A percentile compares a stretch with the other conserved stretches of the same genome.
Conservation (phyloP, 2,329 filamentous ascomycete species). For the Proliferodiscus dingleyae region DNA sequence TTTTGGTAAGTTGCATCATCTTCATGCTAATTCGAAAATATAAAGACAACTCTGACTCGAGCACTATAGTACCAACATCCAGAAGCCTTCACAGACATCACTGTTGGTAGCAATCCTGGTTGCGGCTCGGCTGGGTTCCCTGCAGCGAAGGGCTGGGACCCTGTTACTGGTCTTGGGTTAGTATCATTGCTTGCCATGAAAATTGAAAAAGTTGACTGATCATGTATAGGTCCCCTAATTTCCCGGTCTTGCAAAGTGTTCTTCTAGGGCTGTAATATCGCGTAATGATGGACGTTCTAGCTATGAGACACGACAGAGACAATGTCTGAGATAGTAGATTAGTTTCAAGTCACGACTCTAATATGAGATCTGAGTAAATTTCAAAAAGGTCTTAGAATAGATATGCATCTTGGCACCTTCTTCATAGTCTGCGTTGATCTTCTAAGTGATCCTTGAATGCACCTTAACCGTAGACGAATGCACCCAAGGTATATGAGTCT, state of each 20-base stretch:
- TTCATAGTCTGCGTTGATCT: too few relatives aligned
- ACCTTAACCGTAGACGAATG: too few relatives aligned
- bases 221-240: conserved; percentile 20
- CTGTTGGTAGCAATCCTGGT: conserved; percentile 26
- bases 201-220: background rate
- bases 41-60: conserved; percentile 15
- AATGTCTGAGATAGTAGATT: too few relatives aligned
- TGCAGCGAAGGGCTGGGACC: conserved; percentile 31
- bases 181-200: conserved; percentile 1
- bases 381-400: too few relatives aligned
- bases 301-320: too few relatives aligned
- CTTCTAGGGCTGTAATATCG: conserved; percentile 9
- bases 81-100: conserved; percentile 33
- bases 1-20: conserved; percentile 24
- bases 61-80: conserved; percentile 21
- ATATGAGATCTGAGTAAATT: too few relatives aligned
- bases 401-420: too few relatives aligned
- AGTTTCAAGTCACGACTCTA: too few relatives aligned
- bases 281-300: background rate
- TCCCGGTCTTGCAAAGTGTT: conserved; percentile 17
- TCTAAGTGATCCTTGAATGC: too few relatives aligned
- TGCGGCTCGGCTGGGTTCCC: conserved; percentile 33
- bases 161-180: conserved; percentile 27
- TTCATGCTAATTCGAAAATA: background rate
- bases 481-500: too few relatives aligned